Percentiles rank a stretch among this genome's conserved stretches.
Evolutionary conservation across 2,329 filamentous ascomycete species (phyloP).

Genomic region (Colletotrichum melonis): DNA sequence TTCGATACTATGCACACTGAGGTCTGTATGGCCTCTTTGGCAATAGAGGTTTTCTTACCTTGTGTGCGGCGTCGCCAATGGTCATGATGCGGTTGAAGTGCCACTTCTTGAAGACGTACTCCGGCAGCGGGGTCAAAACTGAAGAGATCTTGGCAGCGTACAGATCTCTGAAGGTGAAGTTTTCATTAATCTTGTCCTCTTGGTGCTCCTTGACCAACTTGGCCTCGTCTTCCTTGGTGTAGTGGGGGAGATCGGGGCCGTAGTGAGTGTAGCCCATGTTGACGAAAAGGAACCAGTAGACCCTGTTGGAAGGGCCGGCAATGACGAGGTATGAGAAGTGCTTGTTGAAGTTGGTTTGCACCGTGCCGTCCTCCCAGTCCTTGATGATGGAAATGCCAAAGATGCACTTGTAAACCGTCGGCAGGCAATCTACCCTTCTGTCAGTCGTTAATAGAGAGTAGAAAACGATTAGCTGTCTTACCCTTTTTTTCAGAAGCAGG

Average conservation of each 20-base stretch:
- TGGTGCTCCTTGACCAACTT: slow-evolving; percentile 41
- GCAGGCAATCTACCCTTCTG: neutral
- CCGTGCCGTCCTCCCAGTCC: slow-evolving; percentile 38
- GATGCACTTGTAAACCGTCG: slow-evolving; percentile 46
- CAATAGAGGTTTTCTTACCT: slow-evolving; percentile 37
- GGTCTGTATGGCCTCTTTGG: neutral
- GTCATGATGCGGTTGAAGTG: slow-evolving; percentile 44
- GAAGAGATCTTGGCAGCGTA: slow-evolving; percentile 42
- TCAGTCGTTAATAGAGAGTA: neutral
- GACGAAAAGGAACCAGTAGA: slow-evolving; percentile 51
- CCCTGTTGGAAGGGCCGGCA: slow-evolving; percentile 42
- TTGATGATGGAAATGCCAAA: slow-evolving; percentile 49
- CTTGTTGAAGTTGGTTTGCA: slow-evolving; percentile 39
- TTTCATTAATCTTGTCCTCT: slow-evolving; percentile 38
- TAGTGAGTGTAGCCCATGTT: slow-evolving; percentile 1
- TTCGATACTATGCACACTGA: neutral
- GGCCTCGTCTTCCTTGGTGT: slow-evolving; percentile 46
- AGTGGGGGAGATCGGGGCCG: slow-evolving; percentile 41
- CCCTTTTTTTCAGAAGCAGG: slow-evolving; percentile 32
- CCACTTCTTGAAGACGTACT: slow-evolving; percentile 48
- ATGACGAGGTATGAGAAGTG: slow-evolving; percentile 42
- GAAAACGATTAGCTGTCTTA: slow-evolving; percentile 30
- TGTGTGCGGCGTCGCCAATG: slow-evolving; percentile 48
- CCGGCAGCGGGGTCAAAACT: slow-evolving; percentile 47
- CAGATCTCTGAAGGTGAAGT: slow-evolving; percentile 44